Conservation (phyloP, 1,284 basidiomycete species). For the Fistulinella cinereoalba region DNA sequence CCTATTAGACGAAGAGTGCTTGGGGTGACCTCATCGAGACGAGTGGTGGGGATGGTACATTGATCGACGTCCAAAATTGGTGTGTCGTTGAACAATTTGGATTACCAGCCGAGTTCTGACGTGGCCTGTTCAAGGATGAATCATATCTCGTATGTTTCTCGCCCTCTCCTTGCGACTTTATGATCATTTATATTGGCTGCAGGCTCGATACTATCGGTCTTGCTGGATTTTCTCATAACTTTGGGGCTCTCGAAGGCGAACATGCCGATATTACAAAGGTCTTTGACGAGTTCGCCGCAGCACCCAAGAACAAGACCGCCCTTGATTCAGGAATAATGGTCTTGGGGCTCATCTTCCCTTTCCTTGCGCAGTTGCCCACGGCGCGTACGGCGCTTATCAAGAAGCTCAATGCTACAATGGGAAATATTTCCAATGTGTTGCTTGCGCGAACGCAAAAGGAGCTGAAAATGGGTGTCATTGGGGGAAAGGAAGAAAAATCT, state of each 20-base stretch:
- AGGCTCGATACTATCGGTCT: constrained; percentile 33
- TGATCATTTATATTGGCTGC: constrained; percentile 25
- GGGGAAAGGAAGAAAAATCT: constrained; percentile 43
- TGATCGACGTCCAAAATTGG: constrained; percentile 51
- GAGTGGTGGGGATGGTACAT: constrained; percentile 19
- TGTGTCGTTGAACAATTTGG: neutral
- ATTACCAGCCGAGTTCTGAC: neutral
- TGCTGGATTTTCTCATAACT: constrained; percentile 47
- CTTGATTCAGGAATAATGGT: constrained; percentile 37
- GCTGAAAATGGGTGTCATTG: constrained; percentile 30
- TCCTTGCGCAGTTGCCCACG: constrained; percentile 43
- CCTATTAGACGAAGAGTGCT: constrained; percentile 43
- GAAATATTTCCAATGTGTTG: constrained; percentile 45
- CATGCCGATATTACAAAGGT: constrained; percentile 41
- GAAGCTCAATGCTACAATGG: constrained; percentile 40
- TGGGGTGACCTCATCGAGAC: constrained; percentile 50
- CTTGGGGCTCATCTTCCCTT: constrained; percentile 42
- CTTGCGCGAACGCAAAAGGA: constrained; percentile 42
- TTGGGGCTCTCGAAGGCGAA: constrained; percentile 37
- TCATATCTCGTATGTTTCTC: constrained; percentile 38
- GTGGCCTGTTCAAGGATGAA: constrained; percentile 41
- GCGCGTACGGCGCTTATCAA: constrained; percentile 33
- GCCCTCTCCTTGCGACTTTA: neutral
- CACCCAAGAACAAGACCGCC: constrained; percentile 18
- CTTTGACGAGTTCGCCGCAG: constrained; percentile 36